phyloP scores from a whole-genome alignment of 2,329 filamentous ascomycete species.

The Metarhizium sp. region DNA sequence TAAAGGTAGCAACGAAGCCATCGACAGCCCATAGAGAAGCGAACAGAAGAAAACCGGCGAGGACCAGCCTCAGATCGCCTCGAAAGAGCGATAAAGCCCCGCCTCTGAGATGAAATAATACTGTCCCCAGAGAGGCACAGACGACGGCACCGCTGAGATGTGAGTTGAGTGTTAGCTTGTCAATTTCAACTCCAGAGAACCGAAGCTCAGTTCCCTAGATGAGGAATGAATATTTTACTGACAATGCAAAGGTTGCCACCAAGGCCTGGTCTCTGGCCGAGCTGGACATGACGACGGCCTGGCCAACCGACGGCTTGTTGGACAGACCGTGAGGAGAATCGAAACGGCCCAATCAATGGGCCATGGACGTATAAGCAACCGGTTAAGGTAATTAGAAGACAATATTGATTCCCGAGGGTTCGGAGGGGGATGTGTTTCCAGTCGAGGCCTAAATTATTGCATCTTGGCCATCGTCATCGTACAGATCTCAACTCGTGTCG shows the following conservation, averaged over 20 bases:
- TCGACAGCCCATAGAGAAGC: constrained; percentile 44
- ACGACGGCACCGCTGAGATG: constrained; percentile 38
- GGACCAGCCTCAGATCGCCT: constrained; percentile 56
- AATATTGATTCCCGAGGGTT: background rate
- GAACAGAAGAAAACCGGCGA: constrained; percentile 43
- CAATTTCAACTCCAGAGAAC: background rate
- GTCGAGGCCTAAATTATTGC: background rate
- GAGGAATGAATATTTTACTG: constrained; percentile 17
- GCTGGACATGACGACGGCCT: constrained; percentile 31
- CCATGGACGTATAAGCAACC: constrained; percentile 12
- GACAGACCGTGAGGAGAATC: constrained; percentile 21
- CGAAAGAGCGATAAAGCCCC: constrained; percentile 40
- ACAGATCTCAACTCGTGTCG: background rate
- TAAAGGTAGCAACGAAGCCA: constrained; percentile 40
- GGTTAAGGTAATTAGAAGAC: background rate
- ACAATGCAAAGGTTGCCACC: constrained; percentile 47
- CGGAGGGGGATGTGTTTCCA: background rate
- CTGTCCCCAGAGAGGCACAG: constrained; percentile 38
- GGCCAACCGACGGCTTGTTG: constrained; percentile 13
- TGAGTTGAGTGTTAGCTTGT: background rate
- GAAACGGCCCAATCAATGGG: constrained; percentile 39
- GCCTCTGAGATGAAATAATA: constrained; percentile 37
- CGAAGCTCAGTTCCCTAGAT: background rate
- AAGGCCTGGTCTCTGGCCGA: constrained; percentile 37
- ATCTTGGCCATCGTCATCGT: background rate